A percentile compares a stretch with the other conserved stretches of the same genome.
Conservation (phyloP, 2,329 filamentous ascomycete species). For the Rutstroemia sydowiana region DNA sequence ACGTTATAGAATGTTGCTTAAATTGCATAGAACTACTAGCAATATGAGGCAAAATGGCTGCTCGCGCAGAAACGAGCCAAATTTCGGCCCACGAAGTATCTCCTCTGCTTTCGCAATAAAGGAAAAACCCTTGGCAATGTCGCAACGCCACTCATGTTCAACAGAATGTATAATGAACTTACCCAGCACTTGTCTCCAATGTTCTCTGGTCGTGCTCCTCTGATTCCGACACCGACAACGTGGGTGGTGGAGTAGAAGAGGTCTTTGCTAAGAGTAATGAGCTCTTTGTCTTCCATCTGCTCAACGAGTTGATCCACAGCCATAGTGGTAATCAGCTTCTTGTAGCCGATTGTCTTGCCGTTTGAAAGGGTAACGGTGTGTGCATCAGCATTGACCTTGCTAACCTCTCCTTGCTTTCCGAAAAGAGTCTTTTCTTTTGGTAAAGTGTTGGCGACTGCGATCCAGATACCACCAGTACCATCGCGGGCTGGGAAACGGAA, state of each 20-base stretch:
- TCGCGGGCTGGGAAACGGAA: slow-evolving; percentile 96
- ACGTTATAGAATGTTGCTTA: too few species aligned
- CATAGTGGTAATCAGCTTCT: slow-evolving; percentile 95
- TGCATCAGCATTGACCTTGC: slow-evolving; percentile 76
- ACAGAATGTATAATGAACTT: slow-evolving; percentile 29
- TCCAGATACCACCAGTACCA: slow-evolving; percentile 98
- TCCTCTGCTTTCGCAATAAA: background rate
- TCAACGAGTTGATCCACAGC: slow-evolving; percentile 82
- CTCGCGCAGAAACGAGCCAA: background rate
- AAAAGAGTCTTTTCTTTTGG: slow-evolving; percentile 88
- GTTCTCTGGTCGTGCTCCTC: slow-evolving; percentile 82
- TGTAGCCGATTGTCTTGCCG: slow-evolving; percentile 82
- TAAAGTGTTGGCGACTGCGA: slow-evolving; percentile 86
- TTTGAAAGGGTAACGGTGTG: slow-evolving; percentile 78
- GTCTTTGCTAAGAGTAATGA: slow-evolving; percentile 75
- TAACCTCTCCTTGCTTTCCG: slow-evolving; percentile 75
- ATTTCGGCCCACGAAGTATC: background rate
- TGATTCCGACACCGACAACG: slow-evolving; percentile 92
- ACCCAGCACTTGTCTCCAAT: slow-evolving; percentile 99
- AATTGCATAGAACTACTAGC: too few species aligned
- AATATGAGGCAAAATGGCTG: background rate
- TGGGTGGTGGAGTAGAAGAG: slow-evolving; percentile 97
- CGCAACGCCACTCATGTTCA: background rate
- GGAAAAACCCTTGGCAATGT: background rate
- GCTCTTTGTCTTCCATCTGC: slow-evolving; percentile 79